Evolutionary conservation across 495 filamentous ascomycete species (phyloP).

Genomic region (Penicillium canescens): DNA sequence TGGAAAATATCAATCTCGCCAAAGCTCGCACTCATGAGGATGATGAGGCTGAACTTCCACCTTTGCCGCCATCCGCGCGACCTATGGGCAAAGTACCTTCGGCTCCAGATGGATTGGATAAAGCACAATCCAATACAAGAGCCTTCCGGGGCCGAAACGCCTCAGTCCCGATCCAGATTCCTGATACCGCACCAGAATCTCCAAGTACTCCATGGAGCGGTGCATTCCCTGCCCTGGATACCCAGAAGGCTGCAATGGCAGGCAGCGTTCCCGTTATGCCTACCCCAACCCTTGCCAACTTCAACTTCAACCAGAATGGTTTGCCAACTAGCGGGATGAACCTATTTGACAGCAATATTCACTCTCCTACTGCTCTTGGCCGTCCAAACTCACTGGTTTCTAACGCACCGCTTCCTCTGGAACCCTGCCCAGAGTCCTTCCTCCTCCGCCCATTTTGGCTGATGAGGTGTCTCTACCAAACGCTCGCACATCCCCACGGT

Average conservation of each 20-base stretch:
- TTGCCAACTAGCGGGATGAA: constrained; percentile 67
- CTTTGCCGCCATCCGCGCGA: constrained; percentile 43
- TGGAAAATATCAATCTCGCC: constrained; percentile 35
- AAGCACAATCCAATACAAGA: constrained; percentile 77
- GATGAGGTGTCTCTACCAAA: constrained; percentile 90
- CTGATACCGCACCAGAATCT: constrained; percentile 66
- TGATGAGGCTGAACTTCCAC: constrained; percentile 36
- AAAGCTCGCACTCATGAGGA: constrained; percentile 45
- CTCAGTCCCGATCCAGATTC: constrained; percentile 73
- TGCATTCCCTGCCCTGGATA: constrained; percentile 59
- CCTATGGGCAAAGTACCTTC: constrained; percentile 52
- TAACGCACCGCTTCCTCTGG: constrained; percentile 71
- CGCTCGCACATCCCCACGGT: constrained; percentile 84
- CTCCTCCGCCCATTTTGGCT: constrained; percentile 94
- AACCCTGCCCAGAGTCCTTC: constrained; percentile 86
- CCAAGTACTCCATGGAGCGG: constrained; percentile 73
- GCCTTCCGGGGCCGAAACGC: constrained; percentile 69
- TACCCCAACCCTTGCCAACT: constrained; percentile 63
- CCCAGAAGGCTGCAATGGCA: constrained; percentile 42
- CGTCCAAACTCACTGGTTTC: constrained; percentile 60
- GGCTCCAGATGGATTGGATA: constrained; percentile 60
- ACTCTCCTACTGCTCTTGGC: constrained; percentile 67
- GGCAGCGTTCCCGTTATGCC: constrained; percentile 64
- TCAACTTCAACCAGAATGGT: constrained; percentile 55
- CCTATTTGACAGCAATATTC: constrained; percentile 83